phyloP scores from a whole-genome alignment of 2,329 filamentous ascomycete species.

The Stachybotrys elegans region DNA sequence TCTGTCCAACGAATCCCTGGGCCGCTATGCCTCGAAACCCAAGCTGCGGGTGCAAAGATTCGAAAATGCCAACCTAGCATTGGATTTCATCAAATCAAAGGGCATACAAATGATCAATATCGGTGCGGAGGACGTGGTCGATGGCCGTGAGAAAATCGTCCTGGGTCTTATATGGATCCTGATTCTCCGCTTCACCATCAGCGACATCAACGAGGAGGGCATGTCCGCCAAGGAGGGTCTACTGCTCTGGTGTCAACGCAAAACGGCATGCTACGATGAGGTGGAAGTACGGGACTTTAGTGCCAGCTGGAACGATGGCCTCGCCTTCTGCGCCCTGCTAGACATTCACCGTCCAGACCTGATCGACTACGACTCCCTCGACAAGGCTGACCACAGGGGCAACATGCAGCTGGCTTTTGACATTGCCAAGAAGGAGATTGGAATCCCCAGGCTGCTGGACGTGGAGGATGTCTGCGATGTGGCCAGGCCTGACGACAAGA shows the following conservation, averaged over 20 bases:
- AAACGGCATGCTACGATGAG: slow-evolving; percentile 97
- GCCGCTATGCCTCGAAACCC: slow-evolving; percentile 92
- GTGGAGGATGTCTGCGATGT: slow-evolving; percentile 98
- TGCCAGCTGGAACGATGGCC: slow-evolving; percentile 91
- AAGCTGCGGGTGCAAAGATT: slow-evolving; percentile 95
- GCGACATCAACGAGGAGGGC: slow-evolving; percentile 96
- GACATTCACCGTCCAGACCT: slow-evolving; percentile 96
- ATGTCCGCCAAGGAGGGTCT: slow-evolving; percentile 96
- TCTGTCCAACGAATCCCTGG: slow-evolving; percentile 88
- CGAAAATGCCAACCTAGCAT: slow-evolving; percentile 94
- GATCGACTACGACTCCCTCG: slow-evolving; percentile 91
- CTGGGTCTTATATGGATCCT: slow-evolving; percentile 96
- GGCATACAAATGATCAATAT: slow-evolving; percentile 98
- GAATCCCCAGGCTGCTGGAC: slow-evolving; percentile 90
- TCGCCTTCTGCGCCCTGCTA: slow-evolving; percentile 92
- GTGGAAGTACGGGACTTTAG: slow-evolving; percentile 96
- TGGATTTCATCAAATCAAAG: slow-evolving; percentile 86
- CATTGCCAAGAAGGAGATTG: slow-evolving; percentile 92
- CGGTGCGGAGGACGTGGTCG: slow-evolving; percentile 95
- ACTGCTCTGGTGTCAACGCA: slow-evolving; percentile 94
- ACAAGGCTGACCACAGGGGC: slow-evolving; percentile 88
- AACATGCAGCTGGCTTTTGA: slow-evolving; percentile 99
- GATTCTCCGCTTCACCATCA: slow-evolving; percentile 97
- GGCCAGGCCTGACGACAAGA: slow-evolving; percentile 89
- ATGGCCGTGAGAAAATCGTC: slow-evolving; percentile 97